Evolutionary conservation across 2,329 filamentous ascomycete species (phyloP), one percentile per base, ranked within the genome.

Genomic region (Curvularia verruculosa): DNA sequence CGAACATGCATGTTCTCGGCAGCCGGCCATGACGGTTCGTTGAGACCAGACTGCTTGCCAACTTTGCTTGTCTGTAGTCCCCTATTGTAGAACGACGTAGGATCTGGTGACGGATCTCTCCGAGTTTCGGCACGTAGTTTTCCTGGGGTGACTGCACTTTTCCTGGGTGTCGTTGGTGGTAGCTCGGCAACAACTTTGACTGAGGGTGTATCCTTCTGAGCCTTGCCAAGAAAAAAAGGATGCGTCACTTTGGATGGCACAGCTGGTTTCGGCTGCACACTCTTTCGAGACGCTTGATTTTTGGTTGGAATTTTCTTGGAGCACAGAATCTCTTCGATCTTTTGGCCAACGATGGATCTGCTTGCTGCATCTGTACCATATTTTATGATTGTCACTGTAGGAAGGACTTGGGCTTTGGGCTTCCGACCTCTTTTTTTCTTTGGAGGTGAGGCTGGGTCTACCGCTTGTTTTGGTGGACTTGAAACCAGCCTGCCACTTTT

Each of bases 11-110:
- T 77, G 70, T 85, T 86, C 6, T 81, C 88, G 60, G 82, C 81
- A 47, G 85, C 83, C 36, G 91, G 91, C 88, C 90, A 95, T n/a
- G 85, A 80, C 3, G 90, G 84, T 52, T 90, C 82, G 60, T 81
- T 79, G 8, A 87, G 82, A 2, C 89, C 90, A 0, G 87, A 85
- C n/a, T 89, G 81, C 66, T 85, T 91, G 4, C 85, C 49, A 67
- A 67, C 63, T 40, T 74, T 65, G 26, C 52, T 69, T 46, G 56
- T 64, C 36, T 58, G 62, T 34, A 54, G 54, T 40, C 60, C 49
- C 39, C 59, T 56, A 18, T 62, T 72, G 54, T 71, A 73, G 10
- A 59, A 51, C 18, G 63, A 64, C 9, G 56, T 31, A 3, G 57
- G 53, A 10, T 57, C 50, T 19, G 64, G 59, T 10, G 62, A 63